Evolutionary conservation across 1,139 yeast species (phyloP), one percentile per base, ranked within the genome.

Genomic region (Diutina siamensis): DNA sequence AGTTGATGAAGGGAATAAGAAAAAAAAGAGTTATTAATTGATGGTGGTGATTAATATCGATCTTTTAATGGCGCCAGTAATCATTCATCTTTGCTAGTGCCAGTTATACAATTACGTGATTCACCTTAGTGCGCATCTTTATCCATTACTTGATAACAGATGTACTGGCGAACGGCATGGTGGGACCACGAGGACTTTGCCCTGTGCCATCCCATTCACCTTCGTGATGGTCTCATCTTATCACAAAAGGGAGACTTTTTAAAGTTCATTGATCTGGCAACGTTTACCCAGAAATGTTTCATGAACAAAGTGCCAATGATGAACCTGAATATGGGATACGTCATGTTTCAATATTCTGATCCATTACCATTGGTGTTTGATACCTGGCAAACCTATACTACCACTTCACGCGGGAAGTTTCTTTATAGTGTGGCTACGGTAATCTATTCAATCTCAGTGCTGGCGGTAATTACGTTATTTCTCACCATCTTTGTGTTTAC

Each of bases 401-500:
- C 47, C 12, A 46, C 53, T 28, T 58, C 57, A 33, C 51, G 60
- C 21, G 80, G 83, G 0, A 54, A 70, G 2, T 81, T 76, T 57
- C 63, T 71, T 25, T 76, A 74, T 53, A 72, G 83, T 48, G 68
- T 80, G 22, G 82, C 74, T 45, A 76, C 88, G 0, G 69, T 80
- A 33, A 63, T 82, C 1, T 78, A 80, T 55, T 74, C 84, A 0
- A 60, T 83, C 22, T 72, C 86, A 10, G 73, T 80, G 1, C 80
- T 81, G 58, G 77, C 83, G 15, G 82, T 82, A 17, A 71, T 83
- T 10, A 76, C 83, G 7, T 67, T 83, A 64, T 77, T 80, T 50
- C 61, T 83, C 33, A 78, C 88, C 1, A 59, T 83, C 3, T 72
- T 81, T 46, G 78, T 82, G 17, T 68, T 80, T 49, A 74, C 87